Base-by-base conservation (phyloP, 441 rosid species). In the Pelargonium australe region DNA sequence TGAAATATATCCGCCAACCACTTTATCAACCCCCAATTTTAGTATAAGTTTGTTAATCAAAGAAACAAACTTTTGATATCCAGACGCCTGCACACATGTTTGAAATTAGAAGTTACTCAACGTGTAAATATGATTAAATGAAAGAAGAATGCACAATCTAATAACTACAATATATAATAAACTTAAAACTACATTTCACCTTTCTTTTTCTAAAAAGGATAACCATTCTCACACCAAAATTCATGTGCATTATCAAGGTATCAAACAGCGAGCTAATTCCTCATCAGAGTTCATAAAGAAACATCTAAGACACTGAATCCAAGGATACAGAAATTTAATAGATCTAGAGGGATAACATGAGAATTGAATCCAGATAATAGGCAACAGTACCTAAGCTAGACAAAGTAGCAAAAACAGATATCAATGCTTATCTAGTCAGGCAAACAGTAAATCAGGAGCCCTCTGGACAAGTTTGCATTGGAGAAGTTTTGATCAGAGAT, bases 11-110 rank as follows among this genome's bases (percentile, higher is more conserved):
- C 80, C 70, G 65, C 73, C 76, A 73, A 87, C 55, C 78, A 90
- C 78, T 77, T 71, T 88, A 44, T 72, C 75, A 61, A 87, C 68
- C 68, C 99, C 99, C 76, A 85, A 76, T 76, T 89, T 78, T 72
- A 60, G 57, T 67, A 87, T 76, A 72, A 95, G 95, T 75, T 80
- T 89, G 72, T 84, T 86, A 72, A 95, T 76, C 53, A 92, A 74
- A 76, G 96, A 84, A 75, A 86, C 80, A 78, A 83, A 85, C 80
- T 85, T 87, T 72, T 66, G 78, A 80, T 81, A 76, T 65, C 80
- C 86, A 74, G 87, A 78, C 75, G 68, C 85, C 97, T 87, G 92
- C 80, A 77, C 63, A 80, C 57, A 70, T 68, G 70, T 66, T 70
- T 53, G 51, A 28, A 63, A 47, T 67, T 68, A 49, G 17, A 25